Evolutionary conservation across 148 eudicot genomes (phyloP).

Genomic region (Talinum fruticosum): DNA sequence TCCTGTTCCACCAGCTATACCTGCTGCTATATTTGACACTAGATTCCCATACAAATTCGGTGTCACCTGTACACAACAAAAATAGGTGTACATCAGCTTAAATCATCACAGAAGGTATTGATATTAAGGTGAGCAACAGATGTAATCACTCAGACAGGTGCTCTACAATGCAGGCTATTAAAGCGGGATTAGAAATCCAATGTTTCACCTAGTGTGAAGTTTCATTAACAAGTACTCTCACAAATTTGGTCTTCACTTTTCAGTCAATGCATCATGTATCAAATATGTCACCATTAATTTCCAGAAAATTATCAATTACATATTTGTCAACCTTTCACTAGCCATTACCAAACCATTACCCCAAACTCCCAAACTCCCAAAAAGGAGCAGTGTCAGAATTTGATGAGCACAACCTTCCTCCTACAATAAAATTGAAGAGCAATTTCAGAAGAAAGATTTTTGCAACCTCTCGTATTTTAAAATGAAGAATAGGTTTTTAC

Average conservation of each 20-base stretch:
- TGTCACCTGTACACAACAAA: constrained; percentile 35
- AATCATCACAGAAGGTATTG: not conserved
- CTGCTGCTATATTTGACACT: constrained; percentile 55
- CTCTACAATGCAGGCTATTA: not conserved
- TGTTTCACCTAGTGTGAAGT: not conserved
- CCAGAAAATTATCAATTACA: not conserved
- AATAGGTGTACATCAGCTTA: not conserved
- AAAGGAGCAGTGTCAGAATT: not conserved
- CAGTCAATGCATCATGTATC: not conserved
- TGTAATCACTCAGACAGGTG: not conserved
- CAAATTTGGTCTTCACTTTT: not conserved
- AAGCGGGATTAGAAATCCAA: not conserved
- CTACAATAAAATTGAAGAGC: not conserved
- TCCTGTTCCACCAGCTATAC: constrained; percentile 59
- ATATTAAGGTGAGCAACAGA: not conserved
- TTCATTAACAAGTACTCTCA: not conserved
- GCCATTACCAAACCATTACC: not conserved
- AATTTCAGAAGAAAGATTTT: not conserved
- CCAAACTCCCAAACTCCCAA: not conserved
- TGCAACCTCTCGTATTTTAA: not conserved
- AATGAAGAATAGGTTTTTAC: not conserved
- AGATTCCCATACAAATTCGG: constrained; percentile 61
- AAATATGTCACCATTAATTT: not conserved
- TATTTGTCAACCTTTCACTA: not conserved
- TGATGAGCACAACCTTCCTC: not conserved